Evolutionary conservation across 176 grass and related monocot genomes (phyloP).

Genomic region (Oryza meyeriana): DNA sequence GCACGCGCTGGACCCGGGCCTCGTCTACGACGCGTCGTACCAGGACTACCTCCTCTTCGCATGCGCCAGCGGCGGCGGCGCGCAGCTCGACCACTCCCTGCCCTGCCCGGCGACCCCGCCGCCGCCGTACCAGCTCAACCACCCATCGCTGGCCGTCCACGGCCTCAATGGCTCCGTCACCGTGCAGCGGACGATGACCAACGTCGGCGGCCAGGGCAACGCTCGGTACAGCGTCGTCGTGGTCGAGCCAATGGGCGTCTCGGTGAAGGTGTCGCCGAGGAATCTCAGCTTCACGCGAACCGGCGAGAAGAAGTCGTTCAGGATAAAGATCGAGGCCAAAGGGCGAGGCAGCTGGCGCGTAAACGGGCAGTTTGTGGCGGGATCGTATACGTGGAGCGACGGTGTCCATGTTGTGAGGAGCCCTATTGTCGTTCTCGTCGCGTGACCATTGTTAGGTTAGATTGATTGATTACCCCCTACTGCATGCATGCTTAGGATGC

Average conservation of each 20-base stretch:
- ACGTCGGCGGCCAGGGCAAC: constrained; percentile 43
- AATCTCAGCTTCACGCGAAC: constrained; percentile 38
- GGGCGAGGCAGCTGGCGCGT: background rate
- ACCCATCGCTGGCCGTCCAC: constrained; percentile 69
- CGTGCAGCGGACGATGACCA: constrained; percentile 74
- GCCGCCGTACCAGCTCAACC: constrained; percentile 58
- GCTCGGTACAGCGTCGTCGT: constrained; percentile 49
- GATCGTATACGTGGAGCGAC: constrained; percentile 79
- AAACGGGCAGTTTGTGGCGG: constrained; percentile 26
- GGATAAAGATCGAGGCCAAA: constrained; percentile 11
- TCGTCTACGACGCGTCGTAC: constrained; percentile 85
- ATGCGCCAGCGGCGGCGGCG: constrained; percentile 48
- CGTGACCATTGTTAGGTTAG: constrained; percentile 12
- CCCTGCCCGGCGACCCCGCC: constrained; percentile 58
- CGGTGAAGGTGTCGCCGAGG: constrained; percentile 51
- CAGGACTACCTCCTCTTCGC: constrained; percentile 82
- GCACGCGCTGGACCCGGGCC: constrained; percentile 75
- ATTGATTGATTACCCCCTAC: background rate
- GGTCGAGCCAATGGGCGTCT: constrained; percentile 46
- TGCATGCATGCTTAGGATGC: background rate
- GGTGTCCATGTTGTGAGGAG: constrained; percentile 65
- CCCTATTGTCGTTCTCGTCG: constrained; percentile 57
- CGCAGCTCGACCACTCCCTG: constrained; percentile 53
- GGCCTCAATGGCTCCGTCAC: constrained; percentile 43
- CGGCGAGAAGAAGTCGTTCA: constrained; percentile 64